Evolutionary conservation across 2,329 filamentous ascomycete species (phyloP).

Genomic region (Lachnum nothofagi): DNA sequence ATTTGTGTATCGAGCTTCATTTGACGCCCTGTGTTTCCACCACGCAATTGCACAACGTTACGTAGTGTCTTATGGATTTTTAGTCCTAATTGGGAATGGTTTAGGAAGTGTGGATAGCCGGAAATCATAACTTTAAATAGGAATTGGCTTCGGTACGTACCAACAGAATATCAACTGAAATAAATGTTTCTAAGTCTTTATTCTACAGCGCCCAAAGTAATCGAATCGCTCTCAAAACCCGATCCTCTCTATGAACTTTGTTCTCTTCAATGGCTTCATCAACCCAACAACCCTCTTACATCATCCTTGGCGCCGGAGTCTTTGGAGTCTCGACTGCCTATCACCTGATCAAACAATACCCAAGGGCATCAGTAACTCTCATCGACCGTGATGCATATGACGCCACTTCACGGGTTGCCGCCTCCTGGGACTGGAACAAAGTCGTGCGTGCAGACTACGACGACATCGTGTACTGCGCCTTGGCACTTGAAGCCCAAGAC

Average conservation of each 20-base stretch:
- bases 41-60: no score
- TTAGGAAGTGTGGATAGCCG: no score
- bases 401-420: constrained; percentile 38
- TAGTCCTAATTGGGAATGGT: no score
- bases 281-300: constrained; percentile 16
- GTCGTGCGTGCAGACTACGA: constrained; percentile 55
- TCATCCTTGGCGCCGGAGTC: constrained; percentile 49
- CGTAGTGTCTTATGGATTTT: no score
- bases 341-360: constrained; percentile 39
- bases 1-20: no score
- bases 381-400: no score
- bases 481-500: constrained; percentile 45
- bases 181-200: neutral
- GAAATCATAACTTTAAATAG: no score
- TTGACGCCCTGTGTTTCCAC: no score
- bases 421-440: constrained; percentile 57
- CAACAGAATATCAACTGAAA: neutral
- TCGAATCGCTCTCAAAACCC: neutral
- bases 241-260: neutral
- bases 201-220: neutral
- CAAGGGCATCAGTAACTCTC: constrained; percentile 38
- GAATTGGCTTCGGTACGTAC: neutral
- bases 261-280: neutral
- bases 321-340: constrained; percentile 49
- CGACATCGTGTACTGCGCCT: constrained; percentile 47